Conservation (phyloP, 495 filamentous ascomycete species). For the Parachaetomium inaequale region DNA sequence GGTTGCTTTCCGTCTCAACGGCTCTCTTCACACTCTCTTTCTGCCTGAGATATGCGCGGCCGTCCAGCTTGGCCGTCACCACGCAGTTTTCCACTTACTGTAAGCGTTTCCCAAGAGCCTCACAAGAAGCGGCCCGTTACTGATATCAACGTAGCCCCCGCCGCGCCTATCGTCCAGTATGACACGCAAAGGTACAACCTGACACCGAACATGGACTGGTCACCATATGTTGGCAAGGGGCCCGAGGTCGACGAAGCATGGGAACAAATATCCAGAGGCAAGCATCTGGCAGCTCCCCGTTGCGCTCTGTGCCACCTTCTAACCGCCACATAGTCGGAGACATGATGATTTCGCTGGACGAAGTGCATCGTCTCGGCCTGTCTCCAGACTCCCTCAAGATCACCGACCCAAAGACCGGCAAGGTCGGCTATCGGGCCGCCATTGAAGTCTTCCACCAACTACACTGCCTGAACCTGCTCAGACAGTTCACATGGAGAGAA, state of each 20-base stretch:
- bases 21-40: neutral
- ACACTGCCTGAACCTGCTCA: constrained; percentile 4
- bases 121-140: neutral
- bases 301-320: neutral
- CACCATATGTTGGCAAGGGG: constrained; percentile 3
- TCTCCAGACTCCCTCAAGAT: constrained; percentile 3
- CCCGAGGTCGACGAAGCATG: constrained; percentile 7
- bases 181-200: constrained; percentile 2
- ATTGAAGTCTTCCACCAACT: constrained; percentile 11
- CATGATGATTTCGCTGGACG: neutral
- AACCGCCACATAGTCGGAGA: neutral
- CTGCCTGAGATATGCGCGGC: neutral
- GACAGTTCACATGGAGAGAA: constrained; percentile 2
- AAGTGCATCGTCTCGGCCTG: neutral
- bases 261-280: constrained; percentile 5
- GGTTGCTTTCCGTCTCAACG: constrained; percentile 1
- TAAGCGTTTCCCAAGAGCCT: neutral
- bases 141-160: neutral
- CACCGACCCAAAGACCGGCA: constrained; percentile 3
- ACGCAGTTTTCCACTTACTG: neutral
- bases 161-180: neutral
- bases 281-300: neutral
- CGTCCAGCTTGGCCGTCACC: neutral
- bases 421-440: constrained; percentile 8
- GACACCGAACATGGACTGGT: constrained; percentile 3